Conservation (phyloP, 1,284 basidiomycete genomes). For the Austroboletus niveus region DNA sequence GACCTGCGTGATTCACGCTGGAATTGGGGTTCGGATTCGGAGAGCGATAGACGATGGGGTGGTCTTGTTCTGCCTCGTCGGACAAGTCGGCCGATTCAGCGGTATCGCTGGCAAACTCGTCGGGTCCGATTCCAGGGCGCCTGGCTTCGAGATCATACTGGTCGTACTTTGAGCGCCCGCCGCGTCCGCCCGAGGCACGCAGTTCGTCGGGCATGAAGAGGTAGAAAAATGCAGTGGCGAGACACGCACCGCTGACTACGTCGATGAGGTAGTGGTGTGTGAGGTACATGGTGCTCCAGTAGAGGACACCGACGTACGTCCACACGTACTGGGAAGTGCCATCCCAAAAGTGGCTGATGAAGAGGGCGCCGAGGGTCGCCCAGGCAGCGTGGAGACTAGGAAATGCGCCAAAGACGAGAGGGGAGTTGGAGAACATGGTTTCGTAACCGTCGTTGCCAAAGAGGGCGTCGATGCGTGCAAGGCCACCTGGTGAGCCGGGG, state of each 20-base stretch:
- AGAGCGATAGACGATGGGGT: constrained; percentile 64
- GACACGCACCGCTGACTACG: constrained; percentile 89
- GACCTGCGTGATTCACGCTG: constrained; percentile 4
- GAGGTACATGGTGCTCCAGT: constrained; percentile 99
- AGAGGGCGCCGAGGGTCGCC: constrained; percentile 91
- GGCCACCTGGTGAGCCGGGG: constrained; percentile 89
- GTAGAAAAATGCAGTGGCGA: constrained; percentile 89
- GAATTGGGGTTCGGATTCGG: constrained; percentile 40
- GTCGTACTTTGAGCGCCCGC: constrained; percentile 62
- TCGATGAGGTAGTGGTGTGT: constrained; percentile 98
- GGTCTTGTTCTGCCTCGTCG: constrained; percentile 59
- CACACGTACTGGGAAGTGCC: constrained; percentile 68
- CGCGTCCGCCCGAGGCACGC: constrained; percentile 48
- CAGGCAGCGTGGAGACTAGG: constrained; percentile 91
- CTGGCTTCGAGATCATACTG: constrained; percentile 61
- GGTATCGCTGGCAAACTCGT: constrained; percentile 54
- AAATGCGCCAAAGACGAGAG: constrained; percentile 96
- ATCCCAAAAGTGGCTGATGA: constrained; percentile 95
- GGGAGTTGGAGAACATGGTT: constrained; percentile 82
- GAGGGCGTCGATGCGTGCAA: constrained; percentile 89
- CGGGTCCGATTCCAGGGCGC: constrained; percentile 28
- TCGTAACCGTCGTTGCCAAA: constrained; percentile 83
- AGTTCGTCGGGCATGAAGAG: constrained; percentile 81
- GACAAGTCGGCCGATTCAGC: constrained; percentile 45
- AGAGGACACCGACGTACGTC: constrained; percentile 85